Evolutionary conservation across 306 rosid species (phyloP).

Genomic region (Glycyrrhiza uralensis): DNA sequence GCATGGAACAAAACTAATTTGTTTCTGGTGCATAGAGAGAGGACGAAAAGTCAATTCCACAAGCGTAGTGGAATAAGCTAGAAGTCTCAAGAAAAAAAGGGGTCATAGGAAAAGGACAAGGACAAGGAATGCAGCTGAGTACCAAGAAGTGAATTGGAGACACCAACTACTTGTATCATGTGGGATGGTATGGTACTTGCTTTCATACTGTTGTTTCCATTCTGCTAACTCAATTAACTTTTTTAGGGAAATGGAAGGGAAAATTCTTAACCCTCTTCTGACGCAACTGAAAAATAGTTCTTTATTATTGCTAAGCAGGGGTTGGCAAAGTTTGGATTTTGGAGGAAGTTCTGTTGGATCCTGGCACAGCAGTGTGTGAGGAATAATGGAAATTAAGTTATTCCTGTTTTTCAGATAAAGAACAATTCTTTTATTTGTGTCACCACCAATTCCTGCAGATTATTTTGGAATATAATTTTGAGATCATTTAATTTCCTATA

Average conservation of each 20-base stretch:
- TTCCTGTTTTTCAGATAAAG: not conserved
- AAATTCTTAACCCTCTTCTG: conserved; percentile 69
- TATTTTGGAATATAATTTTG: conserved; percentile 17
- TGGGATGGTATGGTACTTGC: conserved; percentile 17
- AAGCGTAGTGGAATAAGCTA: conserved; percentile 35
- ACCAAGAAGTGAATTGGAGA: conserved; percentile 61
- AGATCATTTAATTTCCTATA: too few relatives aligned
- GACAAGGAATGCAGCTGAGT: conserved; percentile 37
- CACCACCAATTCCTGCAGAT: not conserved
- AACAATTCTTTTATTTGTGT: conserved; percentile 8
- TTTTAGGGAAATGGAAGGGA: conserved; percentile 24
- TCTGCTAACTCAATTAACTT: not conserved
- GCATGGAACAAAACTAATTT: conserved; percentile 33
- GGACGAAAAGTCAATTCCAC: conserved; percentile 28
- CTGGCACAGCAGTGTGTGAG: conserved; percentile 4
- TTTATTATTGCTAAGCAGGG: conserved; percentile 8
- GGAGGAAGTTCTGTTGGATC: conserved; percentile 30
- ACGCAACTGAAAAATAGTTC: conserved; percentile 47
- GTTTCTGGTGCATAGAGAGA: not conserved
- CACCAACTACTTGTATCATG: conserved; percentile 46
- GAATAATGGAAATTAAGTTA: not conserved
- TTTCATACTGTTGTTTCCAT: conserved; percentile 23
- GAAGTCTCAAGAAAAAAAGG: conserved; percentile 30
- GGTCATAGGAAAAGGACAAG: conserved; percentile 29
- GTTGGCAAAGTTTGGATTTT: conserved; percentile 24